Conservation (phyloP, 352 stramenopile genomes). For the Globisporangium echinulatum region DNA sequence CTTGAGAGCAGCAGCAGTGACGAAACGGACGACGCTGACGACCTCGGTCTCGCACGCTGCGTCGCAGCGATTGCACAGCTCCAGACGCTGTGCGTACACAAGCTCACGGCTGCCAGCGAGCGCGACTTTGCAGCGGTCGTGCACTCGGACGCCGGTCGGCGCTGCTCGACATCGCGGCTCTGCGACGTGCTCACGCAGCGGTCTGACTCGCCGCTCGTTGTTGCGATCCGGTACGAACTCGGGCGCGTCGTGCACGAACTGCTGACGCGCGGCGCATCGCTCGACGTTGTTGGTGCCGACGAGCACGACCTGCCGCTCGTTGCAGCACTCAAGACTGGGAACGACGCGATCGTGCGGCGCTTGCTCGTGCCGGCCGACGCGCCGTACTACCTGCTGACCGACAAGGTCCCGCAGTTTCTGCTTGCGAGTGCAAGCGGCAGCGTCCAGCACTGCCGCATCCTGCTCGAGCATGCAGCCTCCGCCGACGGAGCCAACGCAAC, state of each 20-base stretch:
- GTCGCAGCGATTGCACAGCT: slow-evolving; percentile 24
- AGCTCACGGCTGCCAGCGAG: slow-evolving; percentile 45
- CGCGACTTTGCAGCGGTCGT: slow-evolving; percentile 45
- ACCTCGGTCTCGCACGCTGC: slow-evolving; percentile 9
- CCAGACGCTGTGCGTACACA: slow-evolving; percentile 46
- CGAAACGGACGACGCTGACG: slow-evolving; percentile 2
- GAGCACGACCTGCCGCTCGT: slow-evolving; percentile 64
- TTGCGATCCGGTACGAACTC: slow-evolving; percentile 76
- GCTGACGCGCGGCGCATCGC: slow-evolving; percentile 39
- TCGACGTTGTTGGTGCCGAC: slow-evolving; percentile 36
- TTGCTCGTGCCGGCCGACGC: slow-evolving; percentile 65
- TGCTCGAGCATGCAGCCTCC: slow-evolving; percentile 30
- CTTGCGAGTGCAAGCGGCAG: slow-evolving; percentile 65
- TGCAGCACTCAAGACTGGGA: slow-evolving; percentile 58
- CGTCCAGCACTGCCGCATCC: slow-evolving; percentile 64
- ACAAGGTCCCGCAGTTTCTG: slow-evolving; percentile 74
- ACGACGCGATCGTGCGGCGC: slow-evolving; percentile 67
- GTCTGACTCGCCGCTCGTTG: slow-evolving; percentile 56
- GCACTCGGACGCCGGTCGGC: slow-evolving; percentile 50
- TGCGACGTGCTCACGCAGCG: slow-evolving; percentile 55
- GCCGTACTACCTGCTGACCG: slow-evolving; percentile 66
- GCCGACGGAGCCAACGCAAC: too few species aligned
- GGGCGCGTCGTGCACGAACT: slow-evolving; percentile 77
- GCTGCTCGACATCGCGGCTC: slow-evolving; percentile 62
- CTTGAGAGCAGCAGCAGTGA: slow-evolving; percentile 1